Conservation (phyloP, 495 filamentous ascomycete species). For the Podospora didyma region DNA sequence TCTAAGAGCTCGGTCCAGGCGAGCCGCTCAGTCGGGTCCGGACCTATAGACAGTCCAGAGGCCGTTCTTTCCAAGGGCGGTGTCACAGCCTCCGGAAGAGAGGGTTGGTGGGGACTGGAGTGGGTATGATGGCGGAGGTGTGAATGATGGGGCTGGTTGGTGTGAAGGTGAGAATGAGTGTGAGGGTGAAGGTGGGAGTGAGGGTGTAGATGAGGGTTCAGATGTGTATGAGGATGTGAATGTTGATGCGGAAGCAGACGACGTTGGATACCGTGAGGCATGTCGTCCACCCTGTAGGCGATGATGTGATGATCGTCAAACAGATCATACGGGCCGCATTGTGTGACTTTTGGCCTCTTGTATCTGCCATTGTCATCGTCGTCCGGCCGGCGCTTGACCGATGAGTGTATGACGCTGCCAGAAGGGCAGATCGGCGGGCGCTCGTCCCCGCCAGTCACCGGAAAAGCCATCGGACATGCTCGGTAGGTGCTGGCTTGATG, state of each 20-base stretch:
- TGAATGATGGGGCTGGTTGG: not conserved
- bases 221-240: constrained; percentile 3
- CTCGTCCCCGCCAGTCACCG: constrained; percentile 27
- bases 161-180: not conserved
- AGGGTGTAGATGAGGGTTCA: constrained; percentile 4
- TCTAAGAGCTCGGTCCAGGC: constrained; percentile 27
- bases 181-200: constrained; percentile 7
- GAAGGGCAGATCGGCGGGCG: constrained; percentile 20
- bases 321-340: not conserved
- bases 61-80: constrained; percentile 28
- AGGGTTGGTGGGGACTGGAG: constrained; percentile 1
- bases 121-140: not conserved
- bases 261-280: not conserved
- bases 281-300: constrained; percentile 15
- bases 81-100: constrained; percentile 6
- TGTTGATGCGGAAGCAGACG: not conserved
- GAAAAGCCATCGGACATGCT: constrained; percentile 35
- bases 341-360: constrained; percentile 21
- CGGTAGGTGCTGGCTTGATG: not conserved
- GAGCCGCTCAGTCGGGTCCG: constrained; percentile 23
- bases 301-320: constrained; percentile 13
- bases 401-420: constrained; percentile 12
- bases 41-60: constrained; percentile 28
- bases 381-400: constrained; percentile 26
- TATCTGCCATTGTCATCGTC: constrained; percentile 9